These are phyloP conservation scores for Suhomyces bokatorum DNA, from an alignment of 1,139 yeast species.

Conservation along the genomic window DNA sequence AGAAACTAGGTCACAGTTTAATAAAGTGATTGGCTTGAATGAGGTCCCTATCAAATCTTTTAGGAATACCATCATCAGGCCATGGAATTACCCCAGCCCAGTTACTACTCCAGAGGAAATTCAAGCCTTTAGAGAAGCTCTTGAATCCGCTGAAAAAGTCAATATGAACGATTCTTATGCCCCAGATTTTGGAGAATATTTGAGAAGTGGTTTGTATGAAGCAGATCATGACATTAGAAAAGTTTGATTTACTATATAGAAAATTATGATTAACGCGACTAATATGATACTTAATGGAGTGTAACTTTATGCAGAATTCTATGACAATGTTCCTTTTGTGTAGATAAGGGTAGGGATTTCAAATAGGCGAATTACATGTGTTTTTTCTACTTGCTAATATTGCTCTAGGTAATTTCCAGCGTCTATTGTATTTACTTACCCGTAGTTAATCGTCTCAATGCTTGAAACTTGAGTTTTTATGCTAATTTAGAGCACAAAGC, in stretches of 20 bases:
- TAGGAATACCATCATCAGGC: slow-evolving; percentile 25
- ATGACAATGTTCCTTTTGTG: no score
- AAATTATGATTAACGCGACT: not conserved
- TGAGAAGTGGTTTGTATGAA: slow-evolving; percentile 8
- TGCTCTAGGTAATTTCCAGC: no score
- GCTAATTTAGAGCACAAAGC: no score
- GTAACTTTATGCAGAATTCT: no score
- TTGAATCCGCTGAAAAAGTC: not conserved
- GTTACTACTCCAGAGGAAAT: not conserved
- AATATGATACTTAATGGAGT: not conserved
- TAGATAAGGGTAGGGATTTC: no score
- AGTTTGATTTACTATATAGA: not conserved
- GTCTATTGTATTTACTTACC: no score
- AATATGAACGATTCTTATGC: not conserved
- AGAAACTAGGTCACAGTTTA: slow-evolving; percentile 28
- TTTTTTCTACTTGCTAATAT: no score
- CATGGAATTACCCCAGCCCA: slow-evolving; percentile 31
- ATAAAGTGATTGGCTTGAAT: slow-evolving; percentile 24
- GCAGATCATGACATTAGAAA: slow-evolving; percentile 5
- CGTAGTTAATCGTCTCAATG: no score
- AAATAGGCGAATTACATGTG: no score
- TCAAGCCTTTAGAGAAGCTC: not conserved
- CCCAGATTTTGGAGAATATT: slow-evolving; percentile 2
- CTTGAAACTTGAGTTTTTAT: no score
- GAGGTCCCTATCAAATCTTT: slow-evolving; percentile 34